These are phyloP conservation scores for Cerrena zonata DNA, from an alignment of 1,284 basidiomycete species.

Conservation along the genomic window DNA sequence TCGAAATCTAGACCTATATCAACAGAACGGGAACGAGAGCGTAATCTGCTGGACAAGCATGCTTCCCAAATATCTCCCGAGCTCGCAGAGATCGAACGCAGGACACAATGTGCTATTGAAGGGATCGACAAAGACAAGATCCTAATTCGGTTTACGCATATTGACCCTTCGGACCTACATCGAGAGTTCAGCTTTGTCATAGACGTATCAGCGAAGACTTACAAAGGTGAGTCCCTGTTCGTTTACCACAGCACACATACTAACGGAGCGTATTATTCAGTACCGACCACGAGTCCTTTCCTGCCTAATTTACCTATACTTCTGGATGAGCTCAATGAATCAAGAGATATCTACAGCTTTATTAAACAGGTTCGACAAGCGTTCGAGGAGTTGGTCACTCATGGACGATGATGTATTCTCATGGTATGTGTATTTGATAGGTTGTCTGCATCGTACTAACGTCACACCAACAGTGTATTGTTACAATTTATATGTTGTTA, in stretches of 20 bases:
- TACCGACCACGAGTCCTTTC: constrained; percentile 62
- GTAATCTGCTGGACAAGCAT: constrained; percentile 52
- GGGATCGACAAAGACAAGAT: constrained; percentile 70
- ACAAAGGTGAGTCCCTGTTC: constrained; percentile 53
- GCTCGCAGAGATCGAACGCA: constrained; percentile 51
- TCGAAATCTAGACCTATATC: background rate
- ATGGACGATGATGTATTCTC: constrained; percentile 11
- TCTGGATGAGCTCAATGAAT: constrained; percentile 58
- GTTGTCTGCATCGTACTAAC: background rate
- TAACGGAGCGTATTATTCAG: constrained; percentile 29
- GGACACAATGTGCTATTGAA: constrained; percentile 63
- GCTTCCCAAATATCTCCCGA: constrained; percentile 54
- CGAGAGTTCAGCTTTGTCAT: constrained; percentile 73
- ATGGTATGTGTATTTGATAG: background rate
- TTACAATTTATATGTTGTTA: background rate
- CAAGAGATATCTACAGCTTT: constrained; percentile 57
- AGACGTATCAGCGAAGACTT: constrained; percentile 58
- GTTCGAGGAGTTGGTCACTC: constrained; percentile 27
- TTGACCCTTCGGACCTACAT: constrained; percentile 51
- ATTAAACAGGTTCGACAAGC: constrained; percentile 49
- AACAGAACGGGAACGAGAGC: constrained; percentile 68
- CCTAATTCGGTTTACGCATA: constrained; percentile 64
- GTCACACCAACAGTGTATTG: background rate
- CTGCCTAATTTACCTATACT: constrained; percentile 59
- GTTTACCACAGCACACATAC: background rate